phyloP scores from a whole-genome alignment of 176 grass and related monocot genomes.

The Hyparrhenia diplandra region DNA sequence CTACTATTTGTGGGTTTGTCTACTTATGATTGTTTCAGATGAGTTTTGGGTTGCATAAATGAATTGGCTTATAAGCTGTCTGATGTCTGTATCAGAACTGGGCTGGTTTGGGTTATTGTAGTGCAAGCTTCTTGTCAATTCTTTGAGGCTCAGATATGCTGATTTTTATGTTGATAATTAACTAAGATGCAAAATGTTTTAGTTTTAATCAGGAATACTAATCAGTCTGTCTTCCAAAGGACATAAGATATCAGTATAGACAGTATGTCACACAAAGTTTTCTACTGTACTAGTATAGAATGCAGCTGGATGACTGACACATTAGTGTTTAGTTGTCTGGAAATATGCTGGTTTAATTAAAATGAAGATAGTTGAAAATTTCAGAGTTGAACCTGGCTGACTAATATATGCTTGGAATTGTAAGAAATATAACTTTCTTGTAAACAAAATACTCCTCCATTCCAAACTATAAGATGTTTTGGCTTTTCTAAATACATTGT shows the following conservation, averaged over 20 bases:
- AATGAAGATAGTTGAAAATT: background rate
- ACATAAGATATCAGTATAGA: background rate
- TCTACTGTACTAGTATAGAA: background rate
- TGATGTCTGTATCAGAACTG: conserved; percentile 8
- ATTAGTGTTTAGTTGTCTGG: background rate
- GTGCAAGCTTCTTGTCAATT: background rate
- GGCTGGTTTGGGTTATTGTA: background rate
- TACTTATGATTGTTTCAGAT: background rate
- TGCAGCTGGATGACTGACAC: background rate
- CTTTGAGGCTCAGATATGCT: background rate
- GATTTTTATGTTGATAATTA: background rate
- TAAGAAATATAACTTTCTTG: background rate
- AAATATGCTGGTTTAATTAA: background rate
- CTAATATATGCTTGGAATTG: background rate
- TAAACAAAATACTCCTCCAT: background rate
- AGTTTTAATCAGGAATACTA: background rate
- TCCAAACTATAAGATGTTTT: too few relatives aligned
- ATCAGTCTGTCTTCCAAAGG: background rate
- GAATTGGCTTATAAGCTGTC: background rate
- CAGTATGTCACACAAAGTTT: background rate
- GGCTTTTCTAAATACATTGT: too few relatives aligned
- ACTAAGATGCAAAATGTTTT: background rate
- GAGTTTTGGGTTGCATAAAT: background rate
- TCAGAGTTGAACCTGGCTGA: background rate
- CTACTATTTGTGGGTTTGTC: background rate